Base-by-base conservation (phyloP, 345 rosid genomes). In the Erucastrum elatum region DNA sequence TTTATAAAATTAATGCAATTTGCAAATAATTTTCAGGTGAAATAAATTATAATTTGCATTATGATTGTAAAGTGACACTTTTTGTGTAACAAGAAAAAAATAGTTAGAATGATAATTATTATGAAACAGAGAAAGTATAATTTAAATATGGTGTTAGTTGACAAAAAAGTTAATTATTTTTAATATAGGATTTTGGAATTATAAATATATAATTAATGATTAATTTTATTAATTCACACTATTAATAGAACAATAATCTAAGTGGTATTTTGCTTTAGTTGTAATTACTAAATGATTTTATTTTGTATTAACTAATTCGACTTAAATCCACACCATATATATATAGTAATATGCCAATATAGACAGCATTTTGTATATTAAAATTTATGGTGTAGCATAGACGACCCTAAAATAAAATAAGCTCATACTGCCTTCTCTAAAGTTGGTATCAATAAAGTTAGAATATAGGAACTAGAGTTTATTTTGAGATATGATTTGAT, bases 401-500 rank as follows among this genome's bases (percentile, higher is more conserved):
- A 16, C 31, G 21, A 62, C 35, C 31, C 53, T 62, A 33, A 62
- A 51, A 6, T 2, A 63, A 34, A 26, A 34, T 63, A 62, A 44
- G 8, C 55, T 70, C 6, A 63, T 10, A 11, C 71, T 35, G 64
- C 12, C 10, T 64, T 64, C 15, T 64, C 58, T 63, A 77, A 30
- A 70, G 59, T 27, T 64, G 71, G 33, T 70, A 64, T 55, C 60
- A 64, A 64, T 37, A 64, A 41, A 41, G 81, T 66, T 72, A 72
- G 73, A 8, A 41, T 41, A 72, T 72, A 66, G 10, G 46, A 29
- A 58, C 77, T 78, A 78, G 35, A 59, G 63, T 44, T 44, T 72
- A 66, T 16, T 56, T 66, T 41, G 66, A 67, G 65, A 21, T 66
- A 93, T 93, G 64, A 87, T 82, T 78, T 86, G 90, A 59, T 84